Percentiles rank a stretch among this genome's conserved stretches.
Conservation (phyloP, 257 asterid genomes). For the Solanum arcanum region DNA sequence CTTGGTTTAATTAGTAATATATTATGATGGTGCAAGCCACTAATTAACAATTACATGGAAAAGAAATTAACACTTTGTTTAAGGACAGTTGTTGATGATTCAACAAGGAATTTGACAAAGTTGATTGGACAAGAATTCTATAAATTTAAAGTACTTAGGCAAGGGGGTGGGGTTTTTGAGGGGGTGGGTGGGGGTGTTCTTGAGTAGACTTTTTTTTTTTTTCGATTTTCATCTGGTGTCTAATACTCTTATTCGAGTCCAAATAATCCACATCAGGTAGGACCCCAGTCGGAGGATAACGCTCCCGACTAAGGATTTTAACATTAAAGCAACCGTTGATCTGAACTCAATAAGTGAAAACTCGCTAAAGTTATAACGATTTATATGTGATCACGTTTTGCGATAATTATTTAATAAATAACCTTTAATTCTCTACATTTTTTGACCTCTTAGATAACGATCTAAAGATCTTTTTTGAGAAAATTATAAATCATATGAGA, state of each 20-base stretch:
- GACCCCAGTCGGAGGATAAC: not conserved
- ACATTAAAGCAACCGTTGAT: not conserved
- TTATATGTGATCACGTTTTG: not conserved
- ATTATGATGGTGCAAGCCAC: slow-evolving; percentile 51
- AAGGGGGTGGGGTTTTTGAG: not conserved
- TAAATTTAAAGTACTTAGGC: not conserved
- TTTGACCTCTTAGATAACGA: not conserved
- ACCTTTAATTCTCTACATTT: not conserved
- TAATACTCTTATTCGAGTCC: not conserved
- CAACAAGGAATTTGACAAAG: slow-evolving; percentile 16
- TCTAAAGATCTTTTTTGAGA: not conserved
- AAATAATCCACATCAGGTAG: not conserved
- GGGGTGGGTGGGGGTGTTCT: not conserved
- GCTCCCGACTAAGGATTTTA: not conserved
- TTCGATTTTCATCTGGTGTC: not conserved
- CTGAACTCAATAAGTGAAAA: not conserved
- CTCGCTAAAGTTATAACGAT: not conserved
- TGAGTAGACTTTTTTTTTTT: not conserved
- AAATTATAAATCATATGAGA: not conserved
- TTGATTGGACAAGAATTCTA: slow-evolving; percentile 25
- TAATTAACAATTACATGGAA: slow-evolving; percentile 5
- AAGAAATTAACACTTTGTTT: slow-evolving; percentile 5
- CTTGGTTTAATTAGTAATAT: slow-evolving; percentile 9
- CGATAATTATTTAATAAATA: no score
- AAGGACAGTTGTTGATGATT: slow-evolving; percentile 36